Percentiles rank a stretch among this genome's conserved stretches.
phyloP scores from a whole-genome alignment of 1,284 basidiomycete species.

The Trichosporon faecale region DNA sequence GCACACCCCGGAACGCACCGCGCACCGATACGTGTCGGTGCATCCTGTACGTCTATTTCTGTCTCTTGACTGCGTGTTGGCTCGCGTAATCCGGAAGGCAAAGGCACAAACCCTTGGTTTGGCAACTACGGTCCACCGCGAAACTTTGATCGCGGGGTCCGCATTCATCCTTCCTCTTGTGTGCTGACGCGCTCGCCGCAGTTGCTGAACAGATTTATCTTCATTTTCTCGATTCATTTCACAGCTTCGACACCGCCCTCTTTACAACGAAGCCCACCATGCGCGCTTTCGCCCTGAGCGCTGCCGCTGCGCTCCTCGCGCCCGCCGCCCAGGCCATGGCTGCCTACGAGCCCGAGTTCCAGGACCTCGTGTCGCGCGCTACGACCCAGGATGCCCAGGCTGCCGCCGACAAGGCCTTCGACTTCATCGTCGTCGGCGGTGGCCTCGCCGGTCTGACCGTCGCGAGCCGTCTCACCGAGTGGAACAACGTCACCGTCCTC shows the following conservation, averaged over 20 bases:
- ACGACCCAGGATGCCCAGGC: slow-evolving; percentile 36
- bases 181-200: neutral
- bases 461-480: slow-evolving; percentile 66
- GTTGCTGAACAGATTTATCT: neutral
- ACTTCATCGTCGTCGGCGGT: slow-evolving; percentile 56
- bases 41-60: slow-evolving; percentile 4
- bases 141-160: neutral
- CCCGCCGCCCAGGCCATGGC: neutral
- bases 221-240: neutral
- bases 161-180: neutral
- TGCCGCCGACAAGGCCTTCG: slow-evolving; percentile 39
- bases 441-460: slow-evolving; percentile 71
- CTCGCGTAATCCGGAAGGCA: neutral
- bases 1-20: neutral
- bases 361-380: slow-evolving; percentile 25
- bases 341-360: neutral
- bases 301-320: neutral
- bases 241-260: neutral
- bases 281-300: neutral
- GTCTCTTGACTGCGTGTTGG: neutral
- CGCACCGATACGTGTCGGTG: neutral
- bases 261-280: neutral
- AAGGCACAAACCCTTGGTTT: neutral
- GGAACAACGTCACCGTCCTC: slow-evolving; percentile 63
- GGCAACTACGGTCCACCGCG: neutral